A percentile compares a stretch with the other conserved stretches of the same genome.
Evolutionary conservation across 768 basidiomycete species (phyloP).

Genomic region (Phaffia australis): DNA sequence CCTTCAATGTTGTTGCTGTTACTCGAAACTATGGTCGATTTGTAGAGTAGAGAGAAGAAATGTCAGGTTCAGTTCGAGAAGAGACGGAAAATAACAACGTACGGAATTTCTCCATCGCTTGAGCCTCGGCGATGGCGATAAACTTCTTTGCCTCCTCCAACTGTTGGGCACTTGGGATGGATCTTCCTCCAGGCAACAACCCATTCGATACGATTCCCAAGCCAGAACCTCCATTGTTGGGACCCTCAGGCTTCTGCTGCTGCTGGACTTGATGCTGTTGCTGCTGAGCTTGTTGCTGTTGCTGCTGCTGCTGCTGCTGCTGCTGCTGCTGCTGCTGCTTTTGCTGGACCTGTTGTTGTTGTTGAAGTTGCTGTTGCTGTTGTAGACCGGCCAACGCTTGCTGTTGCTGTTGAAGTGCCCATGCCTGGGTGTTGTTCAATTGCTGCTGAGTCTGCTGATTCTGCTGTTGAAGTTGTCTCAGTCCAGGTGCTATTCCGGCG

Average conservation of each 20-base stretch:
- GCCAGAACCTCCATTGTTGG: no score
- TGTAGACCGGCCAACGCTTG: neutral
- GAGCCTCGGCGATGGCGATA: slow-evolving; percentile 13
- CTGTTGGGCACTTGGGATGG: neutral
- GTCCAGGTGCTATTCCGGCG: neutral
- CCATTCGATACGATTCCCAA: no score
- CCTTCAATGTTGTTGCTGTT: slow-evolving; percentile 18
- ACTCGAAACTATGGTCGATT: neutral
- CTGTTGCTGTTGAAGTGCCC: slow-evolving; percentile 23
- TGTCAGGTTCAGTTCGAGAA: neutral
- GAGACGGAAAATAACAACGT: neutral
- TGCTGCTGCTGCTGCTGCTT: neutral
- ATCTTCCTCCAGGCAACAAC: neutral
- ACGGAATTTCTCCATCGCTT: slow-evolving; percentile 17
- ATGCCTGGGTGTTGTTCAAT: slow-evolving; percentile 9
- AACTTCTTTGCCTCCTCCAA: slow-evolving; percentile 7
- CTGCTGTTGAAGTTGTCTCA: neutral
- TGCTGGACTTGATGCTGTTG: neutral
- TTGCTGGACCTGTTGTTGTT: slow-evolving; percentile 1
- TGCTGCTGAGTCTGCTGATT: slow-evolving; percentile 11
- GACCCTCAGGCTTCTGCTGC: neutral
- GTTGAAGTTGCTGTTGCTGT: no score
- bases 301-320: slow-evolving; percentile 6
- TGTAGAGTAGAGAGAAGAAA: no score
- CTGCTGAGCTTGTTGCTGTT: slow-evolving; percentile 1